A percentile compares a stretch with the other conserved stretches of the same genome.
Conservation (phyloP, 2,329 filamentous ascomycete species). For the Fusarium sublunatum region DNA sequence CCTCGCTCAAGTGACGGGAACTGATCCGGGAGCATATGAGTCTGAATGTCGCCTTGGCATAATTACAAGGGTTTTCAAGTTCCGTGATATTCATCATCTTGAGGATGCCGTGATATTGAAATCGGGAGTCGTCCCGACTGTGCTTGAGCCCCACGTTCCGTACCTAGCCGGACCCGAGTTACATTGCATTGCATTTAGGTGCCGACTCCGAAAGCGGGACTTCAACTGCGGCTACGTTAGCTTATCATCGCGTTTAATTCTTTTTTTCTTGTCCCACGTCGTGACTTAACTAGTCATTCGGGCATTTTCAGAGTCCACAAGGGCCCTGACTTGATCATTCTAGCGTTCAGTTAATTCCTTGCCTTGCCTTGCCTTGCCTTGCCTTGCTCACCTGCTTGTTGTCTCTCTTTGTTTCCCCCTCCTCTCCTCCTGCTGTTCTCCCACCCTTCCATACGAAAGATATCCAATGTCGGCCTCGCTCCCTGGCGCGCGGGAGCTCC, state of each 20-base stretch:
- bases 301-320: constrained; percentile 31
- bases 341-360: constrained; percentile 17
- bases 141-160: constrained; percentile 35
- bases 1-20: constrained; percentile 5
- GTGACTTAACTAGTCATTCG: constrained; percentile 32
- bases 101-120: neutral
- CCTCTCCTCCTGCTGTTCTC: constrained; percentile 6
- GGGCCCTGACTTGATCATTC: constrained; percentile 19
- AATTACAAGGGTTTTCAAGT: neutral
- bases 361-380: neutral
- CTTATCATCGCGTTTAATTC: constrained; percentile 48
- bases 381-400: neutral
- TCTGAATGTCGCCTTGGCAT: neutral
- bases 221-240: constrained; percentile 35
- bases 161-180: constrained; percentile 23
- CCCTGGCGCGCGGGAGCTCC: constrained; percentile 80
- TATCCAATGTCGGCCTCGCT: constrained; percentile 72
- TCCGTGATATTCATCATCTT: neutral
- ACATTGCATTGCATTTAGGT: constrained; percentile 19
- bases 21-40: constrained; percentile 11
- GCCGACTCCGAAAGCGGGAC: constrained; percentile 48
- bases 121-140: constrained; percentile 28
- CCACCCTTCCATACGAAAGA: constrained; percentile 22
- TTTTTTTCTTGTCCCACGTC: constrained; percentile 39
- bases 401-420: neutral